Base-by-base conservation (phyloP, 257 asterid species). In the Primulina tabacum region DNA sequence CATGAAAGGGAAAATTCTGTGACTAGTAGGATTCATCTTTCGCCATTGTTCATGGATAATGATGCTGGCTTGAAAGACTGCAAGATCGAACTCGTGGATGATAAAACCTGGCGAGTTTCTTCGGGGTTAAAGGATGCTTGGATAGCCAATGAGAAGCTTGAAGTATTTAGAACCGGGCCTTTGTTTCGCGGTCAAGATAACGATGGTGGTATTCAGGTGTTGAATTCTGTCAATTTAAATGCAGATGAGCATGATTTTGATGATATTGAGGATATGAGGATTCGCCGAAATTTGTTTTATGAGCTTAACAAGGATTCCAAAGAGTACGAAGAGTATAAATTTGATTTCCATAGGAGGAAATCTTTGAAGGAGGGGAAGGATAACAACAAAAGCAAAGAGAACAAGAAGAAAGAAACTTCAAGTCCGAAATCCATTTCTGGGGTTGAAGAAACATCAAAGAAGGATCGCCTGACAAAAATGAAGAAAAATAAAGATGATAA, bases 231-330 rank as follows among this genome's bases (percentile, higher is more conserved):
- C 62, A 34, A 64, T 74, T 75, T 77, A 50, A 50, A 65, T 33
- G 66, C 62, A 29, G 79, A 69, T 12, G 78, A 74, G 7, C 87
- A 75, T 8, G 89, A 82, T 82, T 81, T 68, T 73, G 92, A 87
- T 65, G 92, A 78, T 60, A 82, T 90, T 75, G 93, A 87, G 77
- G 98, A 92, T 73, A 82, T 88, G 96, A 78, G 97, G 68, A 75
- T 92, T 70, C 93, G 82, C 0, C 89, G 96, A 62, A 81, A 73
- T 50, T 76, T 92, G 86, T 90, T 85, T 60, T 90, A 92, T 67
- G 88, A 90, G 90, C 78, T 90, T 64, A 93, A 92, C 38, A 88
- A 83, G 86, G 81, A 80, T 52, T 92, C 98, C 6, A 90, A 77
- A 68, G 98, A 87, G 82, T 88, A 85, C 61, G 95, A 87, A 62